Percentiles rank a stretch among this genome's conserved stretches.
phyloP scores from a whole-genome alignment of 805 yeast genomes.

The Grigorovia transvaalensis region DNA sequence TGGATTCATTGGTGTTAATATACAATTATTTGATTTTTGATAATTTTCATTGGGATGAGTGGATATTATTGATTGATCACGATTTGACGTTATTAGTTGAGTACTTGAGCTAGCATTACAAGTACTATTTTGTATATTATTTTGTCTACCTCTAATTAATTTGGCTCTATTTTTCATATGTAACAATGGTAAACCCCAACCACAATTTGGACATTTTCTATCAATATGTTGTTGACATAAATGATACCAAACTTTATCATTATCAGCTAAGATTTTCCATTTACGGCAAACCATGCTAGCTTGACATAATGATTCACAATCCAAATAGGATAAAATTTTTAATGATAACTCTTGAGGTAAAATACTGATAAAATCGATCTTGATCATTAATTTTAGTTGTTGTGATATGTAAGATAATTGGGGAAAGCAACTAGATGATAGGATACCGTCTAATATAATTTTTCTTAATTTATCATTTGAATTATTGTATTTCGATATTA shows the following conservation, averaged over 20 bases:
- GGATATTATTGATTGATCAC: background rate
- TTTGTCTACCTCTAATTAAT: conserved; percentile 6
- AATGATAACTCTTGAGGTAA: conserved; percentile 80
- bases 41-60: background rate
- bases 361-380: conserved; percentile 79
- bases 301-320: conserved; percentile 84
- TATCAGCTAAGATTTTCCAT: conserved; percentile 89
- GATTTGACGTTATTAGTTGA: conserved; percentile 3
- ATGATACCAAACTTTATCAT: conserved; percentile 95
- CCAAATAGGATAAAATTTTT: conserved; percentile 78
- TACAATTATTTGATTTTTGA: background rate
- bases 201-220: conserved; percentile 94
- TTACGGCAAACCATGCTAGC: conserved; percentile 86
- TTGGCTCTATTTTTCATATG: conserved; percentile 66
- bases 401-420: conserved; percentile 79
- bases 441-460: conserved; percentile 69
- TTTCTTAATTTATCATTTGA: conserved; percentile 68
- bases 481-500: conserved; percentile 67
- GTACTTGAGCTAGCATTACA: background rate
- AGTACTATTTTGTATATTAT: conserved; percentile 3
- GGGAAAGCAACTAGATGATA: conserved; percentile 90
- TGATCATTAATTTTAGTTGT: conserved; percentile 66
- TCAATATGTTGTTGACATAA: conserved; percentile 98
- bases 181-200: conserved; percentile 96
- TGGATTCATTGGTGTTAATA: conserved; percentile 39